Base-by-base conservation (phyloP, 768 basidiomycete species). In the Pleurotus tuoliensis region DNA sequence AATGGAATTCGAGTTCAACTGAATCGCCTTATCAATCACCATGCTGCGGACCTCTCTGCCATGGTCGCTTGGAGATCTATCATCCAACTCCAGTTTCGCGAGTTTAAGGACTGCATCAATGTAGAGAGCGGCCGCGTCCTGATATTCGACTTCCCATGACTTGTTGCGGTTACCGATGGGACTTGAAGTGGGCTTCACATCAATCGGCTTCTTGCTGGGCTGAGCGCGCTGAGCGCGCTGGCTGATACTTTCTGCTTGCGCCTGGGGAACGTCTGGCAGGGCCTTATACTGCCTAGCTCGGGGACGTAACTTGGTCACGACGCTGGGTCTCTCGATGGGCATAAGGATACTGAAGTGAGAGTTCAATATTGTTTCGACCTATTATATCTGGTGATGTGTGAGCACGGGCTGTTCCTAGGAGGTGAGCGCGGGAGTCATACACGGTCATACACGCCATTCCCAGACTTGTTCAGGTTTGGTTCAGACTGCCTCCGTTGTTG, bases 31-130 rank as follows among this genome's bases (percentile, higher is more conserved):
- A 38, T 53, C 39, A 13, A 53, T 27, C 11, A 53, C 51, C 41
- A n/a, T n/a, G 38, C 41, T 39, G 4, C 51, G 39, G 39, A 38
- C 34, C 3, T 53, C 51, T 9, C 13, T 2, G 39, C 18, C 39
- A 27, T 20, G 24, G 18, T 22, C 22, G 30, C 7, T 34, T 34
- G 30, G 30, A 11, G 24, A 24, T 20, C 24, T 24, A 8, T 53
- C 51, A 25, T 53, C 38, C 20, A 53, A 30, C 51, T 53, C 51
- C 20, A 53, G 25, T 15, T 53, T 53, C 6, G 51, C 51, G 5
- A 53, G 39, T 15, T 41, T 53, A n/a, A 53, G 22, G 37, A 53
- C 51, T 0, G 51, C 39, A 41, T 53, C 51, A 39, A 53, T 53
- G 22, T 53, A 53, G 20, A 39, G 51, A n/a, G 51, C 11, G 39